A percentile compares a stretch with the other conserved stretches of the same genome.
phyloP scores from a whole-genome alignment of 257 asterid species.

The Thymus mandschuricus region DNA sequence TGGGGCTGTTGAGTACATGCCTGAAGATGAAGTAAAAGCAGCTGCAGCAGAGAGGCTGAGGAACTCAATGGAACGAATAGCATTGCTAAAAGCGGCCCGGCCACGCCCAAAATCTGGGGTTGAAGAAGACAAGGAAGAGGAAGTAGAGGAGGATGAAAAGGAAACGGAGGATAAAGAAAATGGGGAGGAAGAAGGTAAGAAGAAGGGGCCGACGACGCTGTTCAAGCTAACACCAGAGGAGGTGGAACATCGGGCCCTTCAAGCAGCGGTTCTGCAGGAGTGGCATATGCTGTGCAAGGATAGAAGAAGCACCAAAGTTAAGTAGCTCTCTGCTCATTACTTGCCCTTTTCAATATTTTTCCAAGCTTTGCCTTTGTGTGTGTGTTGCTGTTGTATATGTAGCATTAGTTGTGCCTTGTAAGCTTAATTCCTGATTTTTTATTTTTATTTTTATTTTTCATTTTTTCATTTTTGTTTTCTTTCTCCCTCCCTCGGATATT shows the following conservation, averaged over 20 bases:
- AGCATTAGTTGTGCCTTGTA: constrained; percentile 4
- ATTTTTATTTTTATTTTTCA: no score
- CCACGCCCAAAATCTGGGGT: constrained; percentile 69
- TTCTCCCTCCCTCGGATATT: not conserved
- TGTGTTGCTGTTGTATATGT: constrained; percentile 17
- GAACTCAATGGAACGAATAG: constrained; percentile 88
- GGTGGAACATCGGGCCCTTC: constrained; percentile 93
- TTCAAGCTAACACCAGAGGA: constrained; percentile 80
- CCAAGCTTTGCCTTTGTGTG: constrained; percentile 8
- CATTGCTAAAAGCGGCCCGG: constrained; percentile 83
- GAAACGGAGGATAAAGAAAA: constrained; percentile 26
- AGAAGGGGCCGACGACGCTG: constrained; percentile 73
- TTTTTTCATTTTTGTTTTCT: not conserved
- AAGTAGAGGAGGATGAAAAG: constrained; percentile 39
- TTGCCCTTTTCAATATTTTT: not conserved
- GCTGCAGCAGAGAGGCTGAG: constrained; percentile 85
- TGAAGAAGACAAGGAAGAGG: constrained; percentile 45
- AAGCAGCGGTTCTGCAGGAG: constrained; percentile 83
- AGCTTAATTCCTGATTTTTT: not conserved
- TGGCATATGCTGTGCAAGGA: constrained; percentile 92
- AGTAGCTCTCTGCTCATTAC: constrained; percentile 31
- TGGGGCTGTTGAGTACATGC: constrained; percentile 86
- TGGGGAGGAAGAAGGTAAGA: constrained; percentile 50
- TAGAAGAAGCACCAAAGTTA: constrained; percentile 60
- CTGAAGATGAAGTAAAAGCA: constrained; percentile 90